These are phyloP conservation scores for Nicotiana knightiana DNA, from an alignment of 257 asterid genomes.

Conservation along the genomic window DNA sequence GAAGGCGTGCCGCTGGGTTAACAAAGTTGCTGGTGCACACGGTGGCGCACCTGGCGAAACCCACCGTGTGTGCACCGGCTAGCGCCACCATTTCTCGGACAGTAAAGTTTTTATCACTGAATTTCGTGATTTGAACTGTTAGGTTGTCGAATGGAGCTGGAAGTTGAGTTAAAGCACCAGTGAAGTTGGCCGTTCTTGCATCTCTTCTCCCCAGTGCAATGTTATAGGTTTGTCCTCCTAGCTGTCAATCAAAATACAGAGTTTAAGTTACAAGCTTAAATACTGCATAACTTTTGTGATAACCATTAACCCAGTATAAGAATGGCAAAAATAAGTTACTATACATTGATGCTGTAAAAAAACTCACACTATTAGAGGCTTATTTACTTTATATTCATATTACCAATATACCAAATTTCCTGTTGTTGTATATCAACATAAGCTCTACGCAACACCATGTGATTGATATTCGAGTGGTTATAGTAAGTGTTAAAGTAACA, in stretches of 20 bases:
- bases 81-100: slow-evolving; percentile 10
- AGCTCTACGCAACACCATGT: too few species aligned
- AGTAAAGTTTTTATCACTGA: neutral
- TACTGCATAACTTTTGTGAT: neutral
- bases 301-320: neutral
- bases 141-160: slow-evolving; percentile 8
- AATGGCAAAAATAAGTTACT: neutral
- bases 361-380: too few species aligned
- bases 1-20: neutral
- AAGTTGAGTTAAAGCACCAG: slow-evolving; percentile 1
- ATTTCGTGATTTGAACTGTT: neutral
- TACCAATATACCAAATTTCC: too few species aligned
- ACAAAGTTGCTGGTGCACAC: neutral
- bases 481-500: too few species aligned
- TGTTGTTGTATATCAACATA: too few species aligned
- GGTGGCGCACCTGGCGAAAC: slow-evolving; percentile 2
- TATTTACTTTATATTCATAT: too few species aligned
- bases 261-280: neutral
- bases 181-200: slow-evolving; percentile 10
- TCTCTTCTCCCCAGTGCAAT: slow-evolving; percentile 10
- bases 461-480: too few species aligned
- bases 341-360: neutral
- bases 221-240: slow-evolving; percentile 9
- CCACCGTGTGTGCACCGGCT: slow-evolving; percentile 9
- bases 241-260: neutral